Evolutionary conservation across 352 stramenopile genomes (phyloP).

Genomic region (Globisporangium alternatum): DNA sequence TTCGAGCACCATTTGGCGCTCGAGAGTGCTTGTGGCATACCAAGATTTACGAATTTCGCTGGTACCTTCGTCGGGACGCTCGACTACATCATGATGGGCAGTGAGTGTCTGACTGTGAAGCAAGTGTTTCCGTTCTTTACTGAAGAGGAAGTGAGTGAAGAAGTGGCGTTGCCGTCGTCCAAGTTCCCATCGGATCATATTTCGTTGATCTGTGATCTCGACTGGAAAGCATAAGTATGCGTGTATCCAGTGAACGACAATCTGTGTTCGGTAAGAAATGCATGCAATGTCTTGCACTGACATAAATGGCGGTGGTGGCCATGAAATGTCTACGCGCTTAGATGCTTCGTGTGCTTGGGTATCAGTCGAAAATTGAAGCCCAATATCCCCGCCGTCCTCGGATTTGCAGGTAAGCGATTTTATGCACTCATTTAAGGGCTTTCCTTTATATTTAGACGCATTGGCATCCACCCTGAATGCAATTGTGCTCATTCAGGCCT

Average conservation of each 20-base stretch:
- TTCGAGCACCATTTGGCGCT: slow-evolving; percentile 50
- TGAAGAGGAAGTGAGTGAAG: slow-evolving; percentile 46
- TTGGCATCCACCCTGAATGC: neutral
- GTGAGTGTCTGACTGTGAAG: slow-evolving; percentile 31
- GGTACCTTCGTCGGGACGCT: slow-evolving; percentile 60
- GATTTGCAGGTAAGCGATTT: no score
- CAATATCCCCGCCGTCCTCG: no score
- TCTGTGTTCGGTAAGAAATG: no score
- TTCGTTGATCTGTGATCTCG: slow-evolving; percentile 69
- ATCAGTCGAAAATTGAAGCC: no score
- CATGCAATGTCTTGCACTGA: no score
- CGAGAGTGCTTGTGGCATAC: slow-evolving; percentile 54
- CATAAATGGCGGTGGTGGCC: no score
- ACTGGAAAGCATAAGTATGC: slow-evolving; percentile 23
- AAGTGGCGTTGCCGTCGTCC: slow-evolving; percentile 67
- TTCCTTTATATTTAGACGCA: neutral
- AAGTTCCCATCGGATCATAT: slow-evolving; percentile 78
- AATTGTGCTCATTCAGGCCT: neutral
- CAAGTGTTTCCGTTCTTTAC: slow-evolving; percentile 67
- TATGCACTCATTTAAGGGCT: neutral
- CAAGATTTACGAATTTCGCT: slow-evolving; percentile 73
- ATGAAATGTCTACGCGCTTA: no score
- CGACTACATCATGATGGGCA: slow-evolving; percentile 68
- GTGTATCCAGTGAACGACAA: neutral
- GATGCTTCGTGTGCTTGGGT: no score